Conservation (phyloP, 148 eudicot genomes). For the Cornus florida region DNA sequence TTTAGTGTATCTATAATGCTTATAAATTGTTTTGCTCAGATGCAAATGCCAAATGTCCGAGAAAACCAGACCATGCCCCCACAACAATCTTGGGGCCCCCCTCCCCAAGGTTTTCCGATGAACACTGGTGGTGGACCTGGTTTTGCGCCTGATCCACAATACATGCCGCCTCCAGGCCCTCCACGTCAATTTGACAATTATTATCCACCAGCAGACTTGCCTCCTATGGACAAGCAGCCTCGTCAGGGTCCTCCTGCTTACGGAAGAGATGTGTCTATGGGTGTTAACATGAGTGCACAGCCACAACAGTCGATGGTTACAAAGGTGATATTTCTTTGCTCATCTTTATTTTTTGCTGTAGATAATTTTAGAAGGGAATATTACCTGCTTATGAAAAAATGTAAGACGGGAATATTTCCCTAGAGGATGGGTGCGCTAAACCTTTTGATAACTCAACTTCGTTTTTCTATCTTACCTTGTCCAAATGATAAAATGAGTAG, state of each 20-base stretch:
- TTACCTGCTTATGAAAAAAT: too few relatives aligned
- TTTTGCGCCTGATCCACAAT: constrained; percentile 32
- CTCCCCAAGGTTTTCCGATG: constrained; percentile 42
- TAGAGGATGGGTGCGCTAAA: background rate
- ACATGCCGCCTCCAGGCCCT: constrained; percentile 21
- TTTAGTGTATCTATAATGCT: background rate
- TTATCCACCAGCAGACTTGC: constrained; percentile 38
- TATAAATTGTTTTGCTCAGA: constrained; percentile 21
- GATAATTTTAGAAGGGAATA: background rate
- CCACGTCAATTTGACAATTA: constrained; percentile 42
- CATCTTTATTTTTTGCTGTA: background rate
- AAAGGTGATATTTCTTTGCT: constrained; percentile 33
- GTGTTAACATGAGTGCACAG: constrained; percentile 30
- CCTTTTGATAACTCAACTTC: background rate
- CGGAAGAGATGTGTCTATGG: constrained; percentile 38
- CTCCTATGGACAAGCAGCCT: constrained; percentile 37
- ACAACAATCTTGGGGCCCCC: constrained; percentile 44
- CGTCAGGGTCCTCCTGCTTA: constrained; percentile 37
- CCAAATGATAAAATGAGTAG: too few relatives aligned
- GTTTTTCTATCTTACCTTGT: too few relatives aligned
- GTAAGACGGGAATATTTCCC: background rate
- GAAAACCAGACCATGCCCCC: constrained; percentile 44
- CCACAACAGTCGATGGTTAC: constrained; percentile 45
- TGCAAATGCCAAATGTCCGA: constrained; percentile 41
- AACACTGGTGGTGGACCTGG: constrained; percentile 32